These are phyloP conservation scores for Collybia mongolica DNA, from an alignment of 768 basidiomycete species.

Conservation along the genomic window DNA sequence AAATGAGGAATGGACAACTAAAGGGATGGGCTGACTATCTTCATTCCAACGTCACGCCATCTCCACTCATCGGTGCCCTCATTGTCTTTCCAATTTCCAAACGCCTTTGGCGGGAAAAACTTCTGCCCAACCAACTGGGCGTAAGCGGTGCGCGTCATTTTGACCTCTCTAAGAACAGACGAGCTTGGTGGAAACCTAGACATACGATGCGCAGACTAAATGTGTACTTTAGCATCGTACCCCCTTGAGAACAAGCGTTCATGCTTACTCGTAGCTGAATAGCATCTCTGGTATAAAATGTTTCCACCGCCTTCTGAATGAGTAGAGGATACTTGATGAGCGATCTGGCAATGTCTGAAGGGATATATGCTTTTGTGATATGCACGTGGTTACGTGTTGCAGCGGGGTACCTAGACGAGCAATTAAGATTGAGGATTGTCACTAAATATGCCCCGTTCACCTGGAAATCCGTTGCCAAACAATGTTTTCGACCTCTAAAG, in stretches of 20 bases:
- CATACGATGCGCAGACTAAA: conserved; percentile 86
- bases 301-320: conserved; percentile 84
- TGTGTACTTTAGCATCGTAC: neutral
- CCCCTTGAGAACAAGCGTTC: neutral
- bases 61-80: conserved; percentile 70
- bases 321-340: conserved; percentile 63
- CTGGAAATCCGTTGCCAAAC: conserved; percentile 72
- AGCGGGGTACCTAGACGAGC: conserved; percentile 62
- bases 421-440: neutral
- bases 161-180: conserved; percentile 58
- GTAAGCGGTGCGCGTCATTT: conserved; percentile 88
- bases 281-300: conserved; percentile 95
- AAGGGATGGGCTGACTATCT: conserved; percentile 58
- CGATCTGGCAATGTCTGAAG: conserved; percentile 75
- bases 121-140: conserved; percentile 91
- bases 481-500: conserved; percentile 54
- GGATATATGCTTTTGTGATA: conserved; percentile 74
- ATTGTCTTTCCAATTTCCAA: conserved; percentile 67
- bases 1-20: neutral
- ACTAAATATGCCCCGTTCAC: conserved; percentile 32
- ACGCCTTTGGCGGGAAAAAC: conserved; percentile 89
- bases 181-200: conserved; percentile 80
- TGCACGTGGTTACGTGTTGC: conserved; percentile 70
- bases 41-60: conserved; percentile 89
- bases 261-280: conserved; percentile 77